Evolutionary conservation across 2,329 filamentous ascomycete species (phyloP), one percentile per base, ranked within the genome.

Genomic region (Periconia digitata): DNA sequence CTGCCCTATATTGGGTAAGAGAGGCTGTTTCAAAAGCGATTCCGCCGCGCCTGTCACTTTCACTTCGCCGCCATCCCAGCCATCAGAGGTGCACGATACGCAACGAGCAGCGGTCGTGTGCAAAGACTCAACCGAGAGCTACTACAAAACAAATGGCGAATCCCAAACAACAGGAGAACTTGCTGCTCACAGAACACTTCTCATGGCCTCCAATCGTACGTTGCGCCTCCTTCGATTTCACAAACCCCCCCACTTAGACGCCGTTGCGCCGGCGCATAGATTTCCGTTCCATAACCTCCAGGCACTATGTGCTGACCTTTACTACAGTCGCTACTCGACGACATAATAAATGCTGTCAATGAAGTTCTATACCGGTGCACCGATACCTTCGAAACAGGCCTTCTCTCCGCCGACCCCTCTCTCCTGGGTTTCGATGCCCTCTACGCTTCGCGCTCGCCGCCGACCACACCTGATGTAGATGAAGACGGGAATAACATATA

Each of bases 291-390:
- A 10, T 15, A 4, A 13, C 18, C 18, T 7, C 39, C 16, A 41
- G 3, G 23, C n/a, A 20, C 27, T 15, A 24, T 13, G 27, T 4
- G 10, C 27, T 32, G 27, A 32, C 27, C 24, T 32, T 32, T 15
- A 13, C 3, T 32, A 27, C 63, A 96, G 92, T 89, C 89, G 52
- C 84, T 99, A 36, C 87, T 99, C 66, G 94, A 99, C 82, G 92
- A 97, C 74, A 92, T 97, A 62, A 96, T 97, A 76, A 96, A 97
- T 78, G 89, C 87, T 46, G 85, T 96, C 72, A 99, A 97, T 76
- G 89, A 92, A 64, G 83, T 96, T 63, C 87, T 94, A 64, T 94
- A 95, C 73, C 87, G 87, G 70, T 92, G 90, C 45, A 85, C 96
- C 63, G 89, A 90, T 63, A 90, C 88, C 51, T 85, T 97, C 56